phyloP scores from a whole-genome alignment of 2,329 filamentous ascomycete genomes.

The Exophiala sp. region DNA sequence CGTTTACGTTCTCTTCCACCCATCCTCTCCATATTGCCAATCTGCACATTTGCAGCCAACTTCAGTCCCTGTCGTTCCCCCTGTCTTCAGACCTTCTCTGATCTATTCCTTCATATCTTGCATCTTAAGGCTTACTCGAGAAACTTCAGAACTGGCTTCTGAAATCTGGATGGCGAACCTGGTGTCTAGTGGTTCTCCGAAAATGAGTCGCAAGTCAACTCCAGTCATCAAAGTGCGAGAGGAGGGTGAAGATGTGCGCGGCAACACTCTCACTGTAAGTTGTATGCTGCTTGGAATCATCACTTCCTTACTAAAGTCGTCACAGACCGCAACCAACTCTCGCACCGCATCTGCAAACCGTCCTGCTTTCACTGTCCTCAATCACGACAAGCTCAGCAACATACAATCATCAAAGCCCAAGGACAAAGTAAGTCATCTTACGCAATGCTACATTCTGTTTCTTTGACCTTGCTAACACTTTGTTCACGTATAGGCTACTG shows the following conservation, averaged over 20 bases:
- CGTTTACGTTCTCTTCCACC: conserved; percentile 19
- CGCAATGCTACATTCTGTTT: not conserved
- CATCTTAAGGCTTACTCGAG: conserved; percentile 12
- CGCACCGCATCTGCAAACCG: conserved; percentile 6
- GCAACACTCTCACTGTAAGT: conserved; percentile 17
- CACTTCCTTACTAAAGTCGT: conserved; percentile 11
- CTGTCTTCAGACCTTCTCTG: conserved; percentile 9
- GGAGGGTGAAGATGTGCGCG: conserved; percentile 17
- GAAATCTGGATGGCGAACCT: conserved; percentile 17
- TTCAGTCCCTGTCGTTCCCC: conserved; percentile 12
- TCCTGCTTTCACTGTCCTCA: conserved; percentile 14
- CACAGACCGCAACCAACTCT: conserved; percentile 35
- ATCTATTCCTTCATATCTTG: conserved; percentile 21
- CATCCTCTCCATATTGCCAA: conserved; percentile 16
- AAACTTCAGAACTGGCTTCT: not conserved
- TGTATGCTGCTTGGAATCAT: not conserved
- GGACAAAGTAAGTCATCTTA: conserved; percentile 17
- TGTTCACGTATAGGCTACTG: conserved; percentile 14
- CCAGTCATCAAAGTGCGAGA: conserved; percentile 23
- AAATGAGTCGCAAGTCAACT: conserved; percentile 26
- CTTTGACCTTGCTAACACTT: conserved; percentile 2
- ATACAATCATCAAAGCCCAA: conserved; percentile 17
- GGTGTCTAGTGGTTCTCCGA: conserved; percentile 24
- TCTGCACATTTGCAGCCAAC: conserved; percentile 16
- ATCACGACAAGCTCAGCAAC: conserved; percentile 20